Conservation (phyloP, 2,329 filamentous ascomycete species). For the Annulohypoxylon truncatum region DNA sequence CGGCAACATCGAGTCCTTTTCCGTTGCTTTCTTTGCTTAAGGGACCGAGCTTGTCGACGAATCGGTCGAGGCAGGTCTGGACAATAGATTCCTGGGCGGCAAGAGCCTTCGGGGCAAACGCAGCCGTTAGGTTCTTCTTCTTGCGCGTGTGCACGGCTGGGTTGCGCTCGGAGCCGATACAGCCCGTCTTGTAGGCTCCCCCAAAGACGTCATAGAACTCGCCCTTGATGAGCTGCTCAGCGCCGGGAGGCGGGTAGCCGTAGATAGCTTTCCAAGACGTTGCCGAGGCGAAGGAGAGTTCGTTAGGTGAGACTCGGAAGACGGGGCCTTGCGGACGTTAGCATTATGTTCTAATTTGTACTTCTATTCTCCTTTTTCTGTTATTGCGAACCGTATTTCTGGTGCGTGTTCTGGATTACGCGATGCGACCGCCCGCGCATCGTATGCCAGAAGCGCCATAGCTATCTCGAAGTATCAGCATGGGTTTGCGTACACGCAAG, state of each 20-base stretch:
- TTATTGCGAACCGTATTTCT: neutral
- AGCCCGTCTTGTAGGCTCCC: neutral
- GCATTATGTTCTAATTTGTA: neutral
- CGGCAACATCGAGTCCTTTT: neutral
- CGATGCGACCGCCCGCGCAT: neutral
- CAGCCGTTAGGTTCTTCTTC: neutral
- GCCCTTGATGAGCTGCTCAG: neutral
- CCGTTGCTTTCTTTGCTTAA: neutral
- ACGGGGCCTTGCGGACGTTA: neutral
- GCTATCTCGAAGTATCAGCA: neutral
- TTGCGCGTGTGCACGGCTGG: neutral
- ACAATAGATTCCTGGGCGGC: neutral
- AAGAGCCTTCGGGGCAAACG: neutral
- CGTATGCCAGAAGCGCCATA: neutral
- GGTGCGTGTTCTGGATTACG: neutral
- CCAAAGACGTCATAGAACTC: constrained; percentile 1
- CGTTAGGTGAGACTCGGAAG: neutral
- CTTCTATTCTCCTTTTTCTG: neutral
- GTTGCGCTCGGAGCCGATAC: neutral
- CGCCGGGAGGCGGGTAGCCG: neutral
- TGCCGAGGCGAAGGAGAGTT: neutral
- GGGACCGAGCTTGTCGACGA: neutral
- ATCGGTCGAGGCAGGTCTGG: neutral
- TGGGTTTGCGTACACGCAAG: neutral
- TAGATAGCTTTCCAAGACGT: neutral